Base-by-base conservation (phyloP, 192 early-diverging fungal species). In the Cladochytrium replicatum region DNA sequence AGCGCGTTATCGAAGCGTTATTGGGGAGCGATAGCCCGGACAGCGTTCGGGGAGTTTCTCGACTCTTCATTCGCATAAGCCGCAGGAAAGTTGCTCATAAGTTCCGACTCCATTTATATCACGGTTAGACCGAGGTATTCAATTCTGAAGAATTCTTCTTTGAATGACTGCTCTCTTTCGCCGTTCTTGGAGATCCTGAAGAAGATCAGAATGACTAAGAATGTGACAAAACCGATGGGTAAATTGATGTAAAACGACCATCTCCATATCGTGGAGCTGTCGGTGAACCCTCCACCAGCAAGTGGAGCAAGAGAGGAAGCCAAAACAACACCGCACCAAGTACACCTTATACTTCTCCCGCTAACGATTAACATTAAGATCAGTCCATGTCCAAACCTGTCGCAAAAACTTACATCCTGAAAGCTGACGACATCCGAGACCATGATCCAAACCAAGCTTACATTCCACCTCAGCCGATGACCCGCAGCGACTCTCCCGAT, bases 281-380 rank as follows among this genome's bases (percentile, higher is more conserved):
- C 81, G 25, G 83, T 84, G 39, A 97, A 85, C 5, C 80, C 58
- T 26, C 93, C 93, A 47, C 93, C 93, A 6, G 91, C 46, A 8
- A 92, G 67, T 0, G 93, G 89, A 2, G 87, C 93, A 11, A 89
- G 45, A 1, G 86, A 77, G 1, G 82, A 82, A 3, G 86, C 77
- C 37, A 88, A 48, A 2, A 46, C 82, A 89, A 85, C 0, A 84
- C 81, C 43, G 77, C 81, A 23, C 84, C 84, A 19, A 88, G 73
- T 21, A 91, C 54, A 15, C 82, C 77, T 89, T 80, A 60, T 85
- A 91, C 58, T 88, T 91, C 26, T 87, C 86, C n/a, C 88, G 69
- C 46, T 95, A 79, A 28, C 83, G 74, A 11, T 83, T 47, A 2
- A n/a, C n/a, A n/a, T n/a, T n/a, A n/a, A n/a, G n/a, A n/a, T n/a